A percentile compares a stretch with the other conserved stretches of the same genome.
These are phyloP conservation scores for Dalechampia spathulata DNA, from an alignment of 441 rosid genomes.

Conservation along the genomic window DNA sequence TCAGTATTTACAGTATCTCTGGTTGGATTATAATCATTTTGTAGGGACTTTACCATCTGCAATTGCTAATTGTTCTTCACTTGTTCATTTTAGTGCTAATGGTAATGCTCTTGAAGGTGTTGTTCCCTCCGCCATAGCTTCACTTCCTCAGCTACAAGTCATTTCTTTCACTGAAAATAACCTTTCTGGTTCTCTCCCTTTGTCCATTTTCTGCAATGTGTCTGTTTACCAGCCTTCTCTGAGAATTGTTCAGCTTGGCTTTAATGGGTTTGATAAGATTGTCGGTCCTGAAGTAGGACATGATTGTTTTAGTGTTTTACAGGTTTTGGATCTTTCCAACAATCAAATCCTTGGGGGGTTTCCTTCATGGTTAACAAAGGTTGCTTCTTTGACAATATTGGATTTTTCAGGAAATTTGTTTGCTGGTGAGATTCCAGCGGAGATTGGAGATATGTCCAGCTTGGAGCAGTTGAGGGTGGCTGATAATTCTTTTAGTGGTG, in stretches of 20 bases:
- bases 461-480: slow-evolving; percentile 60
- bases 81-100: slow-evolving; percentile 68
- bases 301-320: slow-evolving; percentile 45
- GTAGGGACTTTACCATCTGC: slow-evolving; percentile 86
- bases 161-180: slow-evolving; percentile 57
- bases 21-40: slow-evolving; percentile 66
- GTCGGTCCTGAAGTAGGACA: slow-evolving; percentile 35
- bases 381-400: slow-evolving; percentile 36
- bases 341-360: slow-evolving; percentile 50
- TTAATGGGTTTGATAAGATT: slow-evolving; percentile 42
- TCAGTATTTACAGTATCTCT: slow-evolving; percentile 60
- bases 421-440: slow-evolving; percentile 54
- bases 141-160: slow-evolving; percentile 61
- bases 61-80: slow-evolving; percentile 72
- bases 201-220: slow-evolving; percentile 60
- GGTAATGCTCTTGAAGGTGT: slow-evolving; percentile 69
- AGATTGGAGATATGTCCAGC: slow-evolving; percentile 46
- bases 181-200: slow-evolving; percentile 61
- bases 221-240: slow-evolving; percentile 44
- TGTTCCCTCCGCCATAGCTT: slow-evolving; percentile 67
- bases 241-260: slow-evolving; percentile 56
- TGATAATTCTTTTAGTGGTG: slow-evolving; percentile 57
- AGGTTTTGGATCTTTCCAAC: slow-evolving; percentile 54
- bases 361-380: slow-evolving; percentile 56
- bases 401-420: slow-evolving; percentile 69